Evolutionary conservation across 2,329 filamentous ascomycete species (phyloP).

Genomic region (Alternaria alternata): DNA sequence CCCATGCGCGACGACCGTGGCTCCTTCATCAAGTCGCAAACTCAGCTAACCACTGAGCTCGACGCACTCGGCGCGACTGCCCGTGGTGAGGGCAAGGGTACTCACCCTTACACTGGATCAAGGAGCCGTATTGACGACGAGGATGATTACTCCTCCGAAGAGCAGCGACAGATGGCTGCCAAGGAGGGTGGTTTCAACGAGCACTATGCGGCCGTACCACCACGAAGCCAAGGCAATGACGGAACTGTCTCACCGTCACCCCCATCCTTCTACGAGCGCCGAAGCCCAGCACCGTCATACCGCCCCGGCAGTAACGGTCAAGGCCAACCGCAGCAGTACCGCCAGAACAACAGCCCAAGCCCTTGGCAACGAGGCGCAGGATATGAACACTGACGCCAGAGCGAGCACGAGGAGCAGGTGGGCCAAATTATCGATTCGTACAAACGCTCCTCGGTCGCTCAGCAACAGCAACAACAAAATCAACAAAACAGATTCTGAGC

Average conservation of each 20-base stretch:
- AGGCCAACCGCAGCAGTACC: constrained; percentile 33
- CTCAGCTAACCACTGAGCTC: constrained; percentile 85
- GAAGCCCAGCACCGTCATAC: constrained; percentile 44
- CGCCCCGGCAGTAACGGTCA: constrained; percentile 49
- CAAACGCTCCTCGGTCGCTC: constrained; percentile 41
- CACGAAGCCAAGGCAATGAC: constrained; percentile 52
- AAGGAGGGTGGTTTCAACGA: constrained; percentile 52
- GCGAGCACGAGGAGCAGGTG: constrained; percentile 47
- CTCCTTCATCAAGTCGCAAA: constrained; percentile 97
- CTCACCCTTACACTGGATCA: constrained; percentile 47
- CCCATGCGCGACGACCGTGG: constrained; percentile 96
- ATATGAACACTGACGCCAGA: constrained; percentile 64
- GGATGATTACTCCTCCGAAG: constrained; percentile 67
- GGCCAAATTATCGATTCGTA: constrained; percentile 48
- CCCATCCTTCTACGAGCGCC: constrained; percentile 46
- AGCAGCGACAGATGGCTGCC: constrained; percentile 41
- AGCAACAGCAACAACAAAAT: constrained; percentile 17
- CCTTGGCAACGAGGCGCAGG: constrained; percentile 72
- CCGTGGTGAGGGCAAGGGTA: constrained; percentile 72
- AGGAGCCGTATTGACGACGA: constrained; percentile 75
- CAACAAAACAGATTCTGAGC: constrained; percentile 32
- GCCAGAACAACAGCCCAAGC: constrained; percentile 63
- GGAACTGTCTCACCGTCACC: constrained; percentile 49
- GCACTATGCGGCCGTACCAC: constrained; percentile 53
- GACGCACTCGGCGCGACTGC: constrained; percentile 90